Percentiles rank a stretch among this genome's conserved stretches.
Conservation (phyloP, 208 protist species). For the Leishmania major region DNA sequence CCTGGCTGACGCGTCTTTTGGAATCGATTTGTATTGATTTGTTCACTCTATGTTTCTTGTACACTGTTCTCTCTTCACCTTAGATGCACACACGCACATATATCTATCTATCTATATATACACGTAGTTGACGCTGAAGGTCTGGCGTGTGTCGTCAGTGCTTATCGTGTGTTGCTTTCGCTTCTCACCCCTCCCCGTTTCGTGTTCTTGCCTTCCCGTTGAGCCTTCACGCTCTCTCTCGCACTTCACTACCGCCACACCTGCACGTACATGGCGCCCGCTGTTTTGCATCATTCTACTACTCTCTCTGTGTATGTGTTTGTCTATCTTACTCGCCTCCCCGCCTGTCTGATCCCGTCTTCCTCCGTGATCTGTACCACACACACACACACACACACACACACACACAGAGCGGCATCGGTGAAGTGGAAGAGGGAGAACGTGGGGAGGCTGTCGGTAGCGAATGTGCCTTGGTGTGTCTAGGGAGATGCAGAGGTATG, state of each 20-base stretch:
- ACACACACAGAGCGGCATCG: neutral
- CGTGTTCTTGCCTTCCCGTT: neutral
- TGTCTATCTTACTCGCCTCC: neutral
- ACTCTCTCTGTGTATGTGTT: too few relatives aligned
- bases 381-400: too few relatives aligned
- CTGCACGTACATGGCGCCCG: neutral
- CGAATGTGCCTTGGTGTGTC: neutral
- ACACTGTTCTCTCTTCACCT: neutral
- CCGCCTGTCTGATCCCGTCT: neutral
- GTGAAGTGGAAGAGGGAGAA: neutral
- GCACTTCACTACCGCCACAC: neutral
- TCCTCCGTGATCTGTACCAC: neutral
- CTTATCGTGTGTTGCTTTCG: neutral
- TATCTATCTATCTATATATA: neutral
- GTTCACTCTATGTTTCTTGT: neutral
- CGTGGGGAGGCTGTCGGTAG: neutral
- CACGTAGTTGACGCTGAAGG: neutral
- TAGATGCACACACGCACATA: conserved; percentile 2
- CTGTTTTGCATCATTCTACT: neutral
- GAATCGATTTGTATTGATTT: neutral
- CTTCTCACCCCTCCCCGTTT: neutral
- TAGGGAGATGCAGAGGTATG: neutral
- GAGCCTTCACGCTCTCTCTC: neutral
- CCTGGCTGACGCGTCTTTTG: neutral
- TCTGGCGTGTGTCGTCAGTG: neutral